Base-by-base conservation (phyloP, 2,329 filamentous ascomycete genomes). In the Botrytis pseudocinerea region DNA sequence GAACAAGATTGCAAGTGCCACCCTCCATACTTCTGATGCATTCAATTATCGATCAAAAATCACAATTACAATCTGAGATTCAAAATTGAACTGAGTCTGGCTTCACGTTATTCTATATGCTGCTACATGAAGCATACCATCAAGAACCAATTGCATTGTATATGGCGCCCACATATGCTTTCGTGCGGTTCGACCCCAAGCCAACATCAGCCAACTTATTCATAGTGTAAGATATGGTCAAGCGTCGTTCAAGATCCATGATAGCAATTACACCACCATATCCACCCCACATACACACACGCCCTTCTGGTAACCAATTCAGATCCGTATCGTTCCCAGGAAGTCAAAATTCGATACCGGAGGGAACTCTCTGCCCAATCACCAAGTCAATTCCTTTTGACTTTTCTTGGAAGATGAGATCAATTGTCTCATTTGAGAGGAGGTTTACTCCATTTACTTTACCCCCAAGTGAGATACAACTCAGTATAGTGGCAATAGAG, bases 201-300 rank as follows among this genome's bases (percentile, higher is more conserved):
- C 51, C 70, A 18, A 22, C 70, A 44, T 51, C 38, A 54, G 35
- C 77, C 83, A 86, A 85, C 71, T 81, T 83, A 73, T 85, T 86
- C 84, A 86, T 85, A 3, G 80, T 77, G 78, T 86, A 86, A 0
- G 78, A 77, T 44, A 86, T 82, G 0, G 85, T 86, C 73, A 86
- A 76, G 25, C 79, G 76, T 3, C 81, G 76, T 46, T 85, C 82
- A 8, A 82, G 57, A 75, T 87, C 85, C 80, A 86, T 83, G 42
- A 86, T 73, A 5, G 81, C 75, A 1, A 84, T 72, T 0, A 84
- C 85, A 0, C 85, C 85, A 18, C 85, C 85, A 82, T 82, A 85
- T 0, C 85, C 85, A 38, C 81, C 80, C 84, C 85, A 86, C 72
- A 81, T 85, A 62, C 81, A 82, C 5, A 78, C 73, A 8, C 77